Conservation (phyloP, 306 rosid genomes). For the Notholithocarpus densiflorus region DNA sequence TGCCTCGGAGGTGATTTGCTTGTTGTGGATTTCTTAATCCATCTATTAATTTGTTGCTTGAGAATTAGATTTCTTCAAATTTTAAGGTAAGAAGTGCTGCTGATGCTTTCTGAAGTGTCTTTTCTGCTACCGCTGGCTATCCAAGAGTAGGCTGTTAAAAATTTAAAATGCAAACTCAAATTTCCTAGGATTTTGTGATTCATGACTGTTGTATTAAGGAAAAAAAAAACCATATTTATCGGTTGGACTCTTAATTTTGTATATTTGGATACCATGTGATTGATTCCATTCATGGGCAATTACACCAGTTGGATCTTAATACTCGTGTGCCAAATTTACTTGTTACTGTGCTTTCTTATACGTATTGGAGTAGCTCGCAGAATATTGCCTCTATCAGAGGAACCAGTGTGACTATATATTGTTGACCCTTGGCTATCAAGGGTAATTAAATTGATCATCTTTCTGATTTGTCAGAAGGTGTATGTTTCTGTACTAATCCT, state of each 20-base stretch:
- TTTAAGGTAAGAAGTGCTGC: conserved; percentile 66
- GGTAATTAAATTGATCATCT: not conserved
- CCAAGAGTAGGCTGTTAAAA: too few relatives aligned
- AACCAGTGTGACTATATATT: conserved; percentile 54
- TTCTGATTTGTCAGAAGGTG: too few relatives aligned
- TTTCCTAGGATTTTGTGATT: not conserved
- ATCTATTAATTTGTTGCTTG: conserved; percentile 81
- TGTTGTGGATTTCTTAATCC: conserved; percentile 85
- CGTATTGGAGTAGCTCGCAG: conserved; percentile 78
- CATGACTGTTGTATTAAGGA: not conserved
- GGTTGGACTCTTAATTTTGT: conserved; percentile 82
- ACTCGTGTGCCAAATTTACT: conserved; percentile 79
- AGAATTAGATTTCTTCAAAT: conserved; percentile 71
- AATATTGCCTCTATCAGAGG: conserved; percentile 84
- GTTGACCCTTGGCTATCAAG: conserved; percentile 12
- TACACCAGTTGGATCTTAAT: conserved; percentile 84
- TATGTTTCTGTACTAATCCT: too few relatives aligned
- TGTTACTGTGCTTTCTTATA: conserved; percentile 80
- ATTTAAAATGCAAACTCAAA: not conserved
- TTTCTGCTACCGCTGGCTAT: too few relatives aligned
- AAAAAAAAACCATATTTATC: conserved; percentile 25
- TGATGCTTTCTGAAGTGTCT: conserved; percentile 48
- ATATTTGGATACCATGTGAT: conserved; percentile 74
- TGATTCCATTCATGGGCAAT: conserved; percentile 81
- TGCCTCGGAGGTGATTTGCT: conserved; percentile 75